phyloP scores from a whole-genome alignment of 2,329 filamentous ascomycete species.

The Aspergillus sp. region DNA sequence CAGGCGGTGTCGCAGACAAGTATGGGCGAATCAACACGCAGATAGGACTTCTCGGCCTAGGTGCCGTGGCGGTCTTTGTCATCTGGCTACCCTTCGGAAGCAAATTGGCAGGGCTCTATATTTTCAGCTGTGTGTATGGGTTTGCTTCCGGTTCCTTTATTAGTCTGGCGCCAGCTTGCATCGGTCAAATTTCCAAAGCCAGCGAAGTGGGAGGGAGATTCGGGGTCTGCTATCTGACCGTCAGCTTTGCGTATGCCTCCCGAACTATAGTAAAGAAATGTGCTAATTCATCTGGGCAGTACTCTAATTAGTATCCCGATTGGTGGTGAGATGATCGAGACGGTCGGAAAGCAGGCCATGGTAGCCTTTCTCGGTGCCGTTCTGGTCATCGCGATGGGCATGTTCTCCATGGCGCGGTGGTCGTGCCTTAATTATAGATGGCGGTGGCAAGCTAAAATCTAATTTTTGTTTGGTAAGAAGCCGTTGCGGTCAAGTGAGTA shows the following conservation, averaged over 20 bases:
- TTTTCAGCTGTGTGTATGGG: constrained; percentile 50
- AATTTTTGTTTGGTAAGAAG: no score
- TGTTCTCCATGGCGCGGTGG: constrained; percentile 42
- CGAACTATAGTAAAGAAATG: background rate
- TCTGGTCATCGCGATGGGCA: constrained; percentile 39
- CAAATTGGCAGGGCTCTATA: constrained; percentile 42
- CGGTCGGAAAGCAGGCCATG: constrained; percentile 48
- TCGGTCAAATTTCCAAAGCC: constrained; percentile 51
- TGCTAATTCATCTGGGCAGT: constrained; percentile 12
- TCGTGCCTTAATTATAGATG: constrained; percentile 43
- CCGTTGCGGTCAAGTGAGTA: no score
- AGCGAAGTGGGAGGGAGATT: constrained; percentile 52
- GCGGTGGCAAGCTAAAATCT: constrained; percentile 30
- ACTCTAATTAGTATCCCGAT: constrained; percentile 52
- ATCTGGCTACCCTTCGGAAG: constrained; percentile 38
- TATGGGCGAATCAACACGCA: constrained; percentile 53
- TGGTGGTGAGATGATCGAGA: constrained; percentile 53
- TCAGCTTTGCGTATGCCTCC: constrained; percentile 45
- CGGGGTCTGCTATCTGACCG: constrained; percentile 54
- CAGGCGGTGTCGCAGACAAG: constrained; percentile 48
- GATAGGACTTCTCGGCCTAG: constrained; percentile 37
- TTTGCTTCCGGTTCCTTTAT: constrained; percentile 53
- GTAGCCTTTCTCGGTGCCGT: constrained; percentile 50
- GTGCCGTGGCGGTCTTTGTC: constrained; percentile 43
- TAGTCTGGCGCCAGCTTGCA: constrained; percentile 48